Conservation (phyloP, 1,284 basidiomycete genomes). For the Vanrija sp. region DNA sequence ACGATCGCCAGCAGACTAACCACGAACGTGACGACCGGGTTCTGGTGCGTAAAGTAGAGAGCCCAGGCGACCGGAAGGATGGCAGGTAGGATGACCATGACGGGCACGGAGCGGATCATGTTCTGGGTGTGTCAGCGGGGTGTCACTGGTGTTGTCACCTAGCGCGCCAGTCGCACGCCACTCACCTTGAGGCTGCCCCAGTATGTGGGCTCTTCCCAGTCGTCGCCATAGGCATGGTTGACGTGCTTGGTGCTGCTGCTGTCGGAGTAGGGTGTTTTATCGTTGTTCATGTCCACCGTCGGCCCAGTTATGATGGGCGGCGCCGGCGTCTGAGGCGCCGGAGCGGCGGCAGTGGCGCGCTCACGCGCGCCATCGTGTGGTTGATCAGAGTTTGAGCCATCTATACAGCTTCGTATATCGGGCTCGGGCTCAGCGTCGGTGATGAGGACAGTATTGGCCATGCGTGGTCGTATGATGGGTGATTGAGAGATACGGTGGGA, state of each 20-base stretch:
- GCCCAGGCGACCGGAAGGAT: constrained; percentile 65
- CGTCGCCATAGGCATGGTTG: background rate
- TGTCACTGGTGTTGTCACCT: too few species aligned
- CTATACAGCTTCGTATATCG: constrained; percentile 21
- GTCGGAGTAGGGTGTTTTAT: background rate
- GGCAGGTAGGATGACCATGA: constrained; percentile 43
- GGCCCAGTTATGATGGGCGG: background rate
- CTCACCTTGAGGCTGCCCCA: constrained; percentile 14
- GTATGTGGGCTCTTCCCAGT: constrained; percentile 3
- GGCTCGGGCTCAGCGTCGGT: constrained; percentile 19
- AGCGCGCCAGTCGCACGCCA: background rate
- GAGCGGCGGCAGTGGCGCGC: background rate
- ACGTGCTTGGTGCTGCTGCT: background rate
- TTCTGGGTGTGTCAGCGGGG: constrained; percentile 21
- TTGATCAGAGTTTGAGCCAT: background rate
- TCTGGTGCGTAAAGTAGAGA: constrained; percentile 59
- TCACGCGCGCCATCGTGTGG: background rate
- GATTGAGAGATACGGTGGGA: background rate
- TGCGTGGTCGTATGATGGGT: constrained; percentile 2
- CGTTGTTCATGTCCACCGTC: too few species aligned
- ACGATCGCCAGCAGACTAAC: constrained; percentile 59
- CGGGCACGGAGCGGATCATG: constrained; percentile 32
- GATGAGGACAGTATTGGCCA: constrained; percentile 16
- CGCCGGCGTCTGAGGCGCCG: background rate
- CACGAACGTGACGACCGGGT: constrained; percentile 63